Percentiles rank a stretch among this genome's conserved stretches.
These are phyloP conservation scores for Avena atlantica DNA, from an alignment of 176 grass and related monocot genomes.

Conservation along the genomic window DNA sequence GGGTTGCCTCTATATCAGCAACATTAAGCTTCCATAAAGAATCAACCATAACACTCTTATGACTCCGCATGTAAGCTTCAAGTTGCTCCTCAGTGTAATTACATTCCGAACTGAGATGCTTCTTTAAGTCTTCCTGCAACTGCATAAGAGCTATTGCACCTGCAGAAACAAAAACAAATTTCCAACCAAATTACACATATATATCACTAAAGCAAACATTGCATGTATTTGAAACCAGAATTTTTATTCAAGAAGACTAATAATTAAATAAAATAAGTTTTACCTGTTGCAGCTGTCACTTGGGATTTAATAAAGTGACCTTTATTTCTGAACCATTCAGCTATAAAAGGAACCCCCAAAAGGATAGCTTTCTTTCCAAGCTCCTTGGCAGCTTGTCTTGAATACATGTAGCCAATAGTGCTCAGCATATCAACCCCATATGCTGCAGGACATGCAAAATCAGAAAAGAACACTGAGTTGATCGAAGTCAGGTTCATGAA, in stretches of 20 bases:
- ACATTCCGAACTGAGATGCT: slow-evolving; percentile 69
- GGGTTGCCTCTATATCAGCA: slow-evolving; percentile 91
- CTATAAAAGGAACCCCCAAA: slow-evolving; percentile 86
- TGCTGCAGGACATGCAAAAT: slow-evolving; percentile 56
- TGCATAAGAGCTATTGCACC: slow-evolving; percentile 96
- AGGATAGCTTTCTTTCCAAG: slow-evolving; percentile 92
- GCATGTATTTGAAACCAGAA: not conserved
- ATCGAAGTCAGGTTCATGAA: not conserved
- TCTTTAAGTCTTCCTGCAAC: slow-evolving; percentile 88
- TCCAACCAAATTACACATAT: slow-evolving; percentile 5
- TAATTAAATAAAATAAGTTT: not conserved
- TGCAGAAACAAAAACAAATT: slow-evolving; percentile 41
- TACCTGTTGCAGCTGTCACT: slow-evolving; percentile 93
- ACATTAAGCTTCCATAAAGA: slow-evolving; percentile 99
- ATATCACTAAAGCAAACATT: not conserved
- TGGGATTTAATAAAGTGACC: slow-evolving; percentile 93
- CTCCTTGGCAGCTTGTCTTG: slow-evolving; percentile 90
- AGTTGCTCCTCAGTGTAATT: slow-evolving; percentile 81
- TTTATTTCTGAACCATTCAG: slow-evolving; percentile 98
- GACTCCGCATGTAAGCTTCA: slow-evolving; percentile 73
- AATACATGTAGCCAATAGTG: slow-evolving; percentile 94
- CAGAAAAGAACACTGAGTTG: slow-evolving; percentile 9
- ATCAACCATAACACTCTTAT: slow-evolving; percentile 88
- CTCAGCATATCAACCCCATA: slow-evolving; percentile 89
- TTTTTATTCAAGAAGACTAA: slow-evolving; percentile 6